Evolutionary conservation across 257 asterid species (phyloP).

Genomic region (Cynanchum wilfordii): DNA sequence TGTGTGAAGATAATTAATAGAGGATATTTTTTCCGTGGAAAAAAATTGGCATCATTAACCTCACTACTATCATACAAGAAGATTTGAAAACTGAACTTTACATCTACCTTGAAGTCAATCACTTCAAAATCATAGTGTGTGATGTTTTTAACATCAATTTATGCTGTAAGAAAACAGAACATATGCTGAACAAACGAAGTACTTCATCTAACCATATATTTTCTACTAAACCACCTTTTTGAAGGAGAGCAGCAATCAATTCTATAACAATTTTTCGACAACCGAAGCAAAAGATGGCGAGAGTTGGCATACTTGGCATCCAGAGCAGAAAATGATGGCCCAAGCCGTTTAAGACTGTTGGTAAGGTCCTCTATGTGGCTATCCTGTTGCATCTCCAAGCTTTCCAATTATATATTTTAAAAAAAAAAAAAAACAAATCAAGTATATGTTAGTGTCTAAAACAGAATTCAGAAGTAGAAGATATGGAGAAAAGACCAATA

Average conservation of each 20-base stretch:
- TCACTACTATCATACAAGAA: not conserved
- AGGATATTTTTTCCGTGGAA: not conserved
- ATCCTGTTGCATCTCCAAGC: slow-evolving; percentile 80
- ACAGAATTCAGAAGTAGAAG: not conserved
- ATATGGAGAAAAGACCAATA: too few species aligned
- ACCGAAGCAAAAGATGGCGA: slow-evolving; percentile 8
- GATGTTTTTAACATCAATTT: too few species aligned
- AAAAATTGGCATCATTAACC: not conserved
- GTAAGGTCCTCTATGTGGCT: slow-evolving; percentile 67
- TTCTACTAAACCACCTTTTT: too few species aligned
- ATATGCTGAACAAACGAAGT: too few species aligned
- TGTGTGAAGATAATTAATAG: not conserved
- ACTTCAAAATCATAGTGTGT: too few species aligned
- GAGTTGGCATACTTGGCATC: slow-evolving; percentile 68
- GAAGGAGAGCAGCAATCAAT: too few species aligned
- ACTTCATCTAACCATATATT: too few species aligned
- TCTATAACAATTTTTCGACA: too few species aligned
- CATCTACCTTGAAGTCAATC: too few species aligned
- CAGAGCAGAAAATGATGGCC: slow-evolving; percentile 54
- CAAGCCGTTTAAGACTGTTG: slow-evolving; percentile 49
- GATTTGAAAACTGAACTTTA: not conserved
- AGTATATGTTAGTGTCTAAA: not conserved
- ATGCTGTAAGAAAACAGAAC: too few species aligned
- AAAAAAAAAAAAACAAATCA: not conserved
- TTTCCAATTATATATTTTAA: slow-evolving; percentile 15